These are phyloP conservation scores for Claviceps sp. DNA, from an alignment of 2,329 filamentous ascomycete species.

Conservation along the genomic window DNA sequence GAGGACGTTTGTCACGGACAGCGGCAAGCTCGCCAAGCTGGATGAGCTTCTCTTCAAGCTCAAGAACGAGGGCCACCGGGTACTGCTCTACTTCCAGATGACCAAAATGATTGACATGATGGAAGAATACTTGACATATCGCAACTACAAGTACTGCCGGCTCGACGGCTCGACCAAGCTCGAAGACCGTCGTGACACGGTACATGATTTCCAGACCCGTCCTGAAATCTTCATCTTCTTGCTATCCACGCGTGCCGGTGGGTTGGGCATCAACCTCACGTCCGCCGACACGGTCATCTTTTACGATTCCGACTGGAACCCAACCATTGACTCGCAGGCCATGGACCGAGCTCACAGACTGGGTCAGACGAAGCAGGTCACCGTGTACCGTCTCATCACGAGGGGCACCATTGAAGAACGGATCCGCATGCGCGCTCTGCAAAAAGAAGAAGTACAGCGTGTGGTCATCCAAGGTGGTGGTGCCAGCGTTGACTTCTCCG, in stretches of 20 bases:
- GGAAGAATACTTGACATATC: conserved; percentile 97
- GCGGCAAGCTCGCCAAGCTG: conserved; percentile 85
- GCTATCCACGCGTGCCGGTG: conserved; percentile 88
- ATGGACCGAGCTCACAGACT: conserved; percentile 98
- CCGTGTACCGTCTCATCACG: conserved; percentile 94
- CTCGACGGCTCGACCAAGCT: conserved; percentile 94
- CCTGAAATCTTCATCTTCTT: conserved; percentile 96
- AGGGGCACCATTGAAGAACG: conserved; percentile 94
- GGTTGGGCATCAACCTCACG: conserved; percentile 94
- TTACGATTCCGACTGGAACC: conserved; percentile 99
- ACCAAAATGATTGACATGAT: conserved; percentile 99
- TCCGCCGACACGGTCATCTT: conserved; percentile 97
- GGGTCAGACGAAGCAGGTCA: conserved; percentile 89
- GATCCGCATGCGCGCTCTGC: conserved; percentile 88
- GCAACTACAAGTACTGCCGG: conserved; percentile 97
- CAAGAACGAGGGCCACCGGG: conserved; percentile 85
- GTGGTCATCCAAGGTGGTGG: conserved; percentile 91
- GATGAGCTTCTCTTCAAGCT: conserved; percentile 78
- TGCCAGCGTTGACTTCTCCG: conserved; percentile 91
- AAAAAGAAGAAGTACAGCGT: conserved; percentile 97
- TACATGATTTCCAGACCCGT: conserved; percentile 88
- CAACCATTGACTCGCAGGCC: conserved; percentile 94
- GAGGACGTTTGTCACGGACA: conserved; percentile 94
- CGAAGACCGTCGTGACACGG: conserved; percentile 91
- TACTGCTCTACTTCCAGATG: conserved; percentile 99